Evolutionary conservation across 352 stramenopile genomes (phyloP).

Genomic region (Ophiocytium majus): DNA sequence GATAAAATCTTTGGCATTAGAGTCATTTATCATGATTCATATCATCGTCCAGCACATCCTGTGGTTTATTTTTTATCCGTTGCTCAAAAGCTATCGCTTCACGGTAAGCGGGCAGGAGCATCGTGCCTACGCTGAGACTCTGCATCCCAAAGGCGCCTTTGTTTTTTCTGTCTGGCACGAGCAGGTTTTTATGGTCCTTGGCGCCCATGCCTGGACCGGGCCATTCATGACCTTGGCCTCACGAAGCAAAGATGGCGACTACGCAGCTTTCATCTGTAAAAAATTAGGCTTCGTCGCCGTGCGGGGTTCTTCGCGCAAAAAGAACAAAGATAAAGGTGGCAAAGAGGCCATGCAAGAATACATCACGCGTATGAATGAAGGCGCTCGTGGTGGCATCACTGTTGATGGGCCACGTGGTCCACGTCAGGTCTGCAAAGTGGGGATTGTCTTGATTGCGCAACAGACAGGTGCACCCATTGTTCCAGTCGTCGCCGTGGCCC

Average conservation of each 20-base stretch:
- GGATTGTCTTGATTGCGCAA: conserved; percentile 8
- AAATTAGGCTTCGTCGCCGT: conserved; percentile 5
- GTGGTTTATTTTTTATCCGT: not conserved
- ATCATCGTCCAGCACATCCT: not conserved
- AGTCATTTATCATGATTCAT: conserved; percentile 11
- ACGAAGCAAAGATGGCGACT: conserved; percentile 8
- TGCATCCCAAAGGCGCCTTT: not conserved
- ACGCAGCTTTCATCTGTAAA: not conserved
- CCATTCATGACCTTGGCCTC: not conserved
- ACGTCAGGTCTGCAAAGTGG: not conserved
- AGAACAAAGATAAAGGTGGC: not conserved
- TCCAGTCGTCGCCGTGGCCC: not conserved
- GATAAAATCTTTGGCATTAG: no score
- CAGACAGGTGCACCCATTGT: not conserved
- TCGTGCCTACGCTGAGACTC: no score
- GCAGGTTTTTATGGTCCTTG: not conserved
- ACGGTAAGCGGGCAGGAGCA: not conserved
- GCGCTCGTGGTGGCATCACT: not conserved
- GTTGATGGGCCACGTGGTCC: not conserved
- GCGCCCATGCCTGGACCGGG: not conserved
- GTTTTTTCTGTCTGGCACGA: not conserved
- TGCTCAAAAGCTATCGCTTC: not conserved
- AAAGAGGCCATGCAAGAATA: not conserved
- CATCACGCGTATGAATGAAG: conserved; percentile 6
- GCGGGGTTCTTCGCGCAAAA: not conserved